A percentile compares a stretch with the other conserved stretches of the same genome.
These are phyloP conservation scores for Aquanectria penicillioides DNA, from an alignment of 2,329 filamentous ascomycete species.

Conservation along the genomic window DNA sequence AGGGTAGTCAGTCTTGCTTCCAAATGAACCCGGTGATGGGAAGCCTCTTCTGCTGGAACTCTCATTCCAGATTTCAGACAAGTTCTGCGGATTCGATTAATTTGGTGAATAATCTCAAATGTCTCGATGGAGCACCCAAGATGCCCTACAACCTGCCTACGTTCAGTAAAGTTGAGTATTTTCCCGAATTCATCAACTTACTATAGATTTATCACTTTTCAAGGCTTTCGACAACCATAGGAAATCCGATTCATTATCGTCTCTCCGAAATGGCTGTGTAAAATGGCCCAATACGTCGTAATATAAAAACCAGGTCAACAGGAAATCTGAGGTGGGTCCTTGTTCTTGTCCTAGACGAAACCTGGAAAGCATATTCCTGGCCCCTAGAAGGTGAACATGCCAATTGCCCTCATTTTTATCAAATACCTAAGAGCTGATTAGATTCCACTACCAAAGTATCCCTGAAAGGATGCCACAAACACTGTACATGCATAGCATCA, in stretches of 20 bases:
- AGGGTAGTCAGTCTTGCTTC: neutral
- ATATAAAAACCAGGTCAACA: constrained; percentile 16
- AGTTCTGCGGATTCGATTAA: neutral
- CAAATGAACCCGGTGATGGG: neutral
- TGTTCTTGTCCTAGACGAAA: neutral
- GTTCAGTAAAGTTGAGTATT: neutral
- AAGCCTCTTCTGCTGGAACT: no score
- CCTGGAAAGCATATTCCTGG: constrained; percentile 6
- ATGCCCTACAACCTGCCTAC: neutral
- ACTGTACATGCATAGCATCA: constrained; percentile 21
- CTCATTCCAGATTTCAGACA: neutral
- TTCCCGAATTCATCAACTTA: neutral
- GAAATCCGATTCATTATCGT: neutral
- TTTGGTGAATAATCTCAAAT: constrained; percentile 6
- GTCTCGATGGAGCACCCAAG: constrained; percentile 7
- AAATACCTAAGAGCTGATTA: constrained; percentile 5
- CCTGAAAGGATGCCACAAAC: neutral
- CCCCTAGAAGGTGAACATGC: constrained; percentile 10
- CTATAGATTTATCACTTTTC: neutral
- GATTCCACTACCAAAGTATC: neutral
- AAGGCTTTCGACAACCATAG: neutral
- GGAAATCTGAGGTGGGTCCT: constrained; percentile 1
- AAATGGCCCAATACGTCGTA: constrained; percentile 14
- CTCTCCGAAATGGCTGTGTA: neutral
- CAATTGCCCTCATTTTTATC: constrained; percentile 8